Percentiles rank a stretch among this genome's conserved stretches.
These are phyloP conservation scores for Mortierella sp. DNA, from an alignment of 371 early-diverging fungal species.

Conservation along the genomic window DNA sequence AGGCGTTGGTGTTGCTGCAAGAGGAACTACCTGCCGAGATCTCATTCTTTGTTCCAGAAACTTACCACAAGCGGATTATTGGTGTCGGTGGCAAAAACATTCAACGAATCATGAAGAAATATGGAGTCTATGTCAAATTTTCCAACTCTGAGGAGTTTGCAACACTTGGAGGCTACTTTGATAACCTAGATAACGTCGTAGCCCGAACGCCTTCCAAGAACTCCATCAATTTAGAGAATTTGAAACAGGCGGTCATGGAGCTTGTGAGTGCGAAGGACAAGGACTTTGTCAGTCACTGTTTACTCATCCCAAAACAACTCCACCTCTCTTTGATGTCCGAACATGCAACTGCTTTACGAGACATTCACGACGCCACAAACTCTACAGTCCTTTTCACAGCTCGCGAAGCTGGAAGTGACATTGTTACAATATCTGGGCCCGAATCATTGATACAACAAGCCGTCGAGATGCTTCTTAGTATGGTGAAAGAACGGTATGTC, in stretches of 20 bases:
- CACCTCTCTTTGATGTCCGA: constrained; percentile 63
- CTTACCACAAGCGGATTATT: constrained; percentile 94
- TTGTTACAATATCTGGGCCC: constrained; percentile 43
- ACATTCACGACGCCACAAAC: constrained; percentile 65
- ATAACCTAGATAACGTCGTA: constrained; percentile 87
- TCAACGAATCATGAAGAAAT: constrained; percentile 95
- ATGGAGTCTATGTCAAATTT: constrained; percentile 96
- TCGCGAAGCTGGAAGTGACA: constrained; percentile 50
- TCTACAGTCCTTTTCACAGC: constrained; percentile 68
- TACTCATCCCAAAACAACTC: constrained; percentile 61
- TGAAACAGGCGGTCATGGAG: constrained; percentile 83
- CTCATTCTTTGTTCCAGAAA: constrained; percentile 89
- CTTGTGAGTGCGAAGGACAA: constrained; percentile 72
- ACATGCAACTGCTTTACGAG: constrained; percentile 57
- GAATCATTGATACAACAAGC: constrained; percentile 51
- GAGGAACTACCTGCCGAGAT: constrained; percentile 91
- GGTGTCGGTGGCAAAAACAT: constrained; percentile 96
- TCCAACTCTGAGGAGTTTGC: constrained; percentile 86
- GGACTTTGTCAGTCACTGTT: constrained; percentile 56
- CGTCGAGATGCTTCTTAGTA: constrained; percentile 27
- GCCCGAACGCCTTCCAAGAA: constrained; percentile 93
- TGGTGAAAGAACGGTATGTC: constrained; percentile 41
- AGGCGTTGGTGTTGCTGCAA: constrained; percentile 78
- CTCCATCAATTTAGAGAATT: constrained; percentile 71
- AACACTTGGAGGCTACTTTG: constrained; percentile 82